phyloP scores from a whole-genome alignment of 2,329 filamentous ascomycete genomes.

The Botryotinia narcissicola region DNA sequence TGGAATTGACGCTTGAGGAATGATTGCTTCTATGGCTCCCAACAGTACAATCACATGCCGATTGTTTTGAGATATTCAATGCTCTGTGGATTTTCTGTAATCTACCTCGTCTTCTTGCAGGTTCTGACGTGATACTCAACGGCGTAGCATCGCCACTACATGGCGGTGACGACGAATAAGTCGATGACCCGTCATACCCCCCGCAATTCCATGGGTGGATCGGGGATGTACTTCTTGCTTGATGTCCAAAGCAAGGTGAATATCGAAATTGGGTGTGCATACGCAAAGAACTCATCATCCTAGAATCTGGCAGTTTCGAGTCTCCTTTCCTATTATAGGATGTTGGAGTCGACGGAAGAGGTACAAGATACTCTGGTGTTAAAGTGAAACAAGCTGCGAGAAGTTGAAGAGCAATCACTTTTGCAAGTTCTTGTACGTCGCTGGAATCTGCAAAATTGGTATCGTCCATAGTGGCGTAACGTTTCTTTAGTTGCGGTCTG shows the following conservation, averaged over 20 bases:
- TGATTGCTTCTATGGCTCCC: conserved; percentile 15
- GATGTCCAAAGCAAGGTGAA: conserved; percentile 37
- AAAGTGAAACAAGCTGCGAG: conserved; percentile 38
- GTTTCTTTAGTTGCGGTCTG: conserved; percentile 20
- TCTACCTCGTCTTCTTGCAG: conserved; percentile 10
- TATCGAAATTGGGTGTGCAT: conserved; percentile 38
- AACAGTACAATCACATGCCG: conserved; percentile 12
- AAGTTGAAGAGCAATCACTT: conserved; percentile 36
- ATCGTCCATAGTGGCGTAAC: conserved; percentile 31
- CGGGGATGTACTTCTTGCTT: conserved; percentile 36
- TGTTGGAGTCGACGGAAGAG: conserved; percentile 6
- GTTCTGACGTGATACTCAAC: conserved; percentile 18
- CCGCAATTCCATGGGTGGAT: conserved; percentile 29
- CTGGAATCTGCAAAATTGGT: conserved; percentile 27
- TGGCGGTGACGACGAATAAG: conserved; percentile 17
- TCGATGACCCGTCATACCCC: conserved; percentile 26
- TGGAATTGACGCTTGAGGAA: not conserved
- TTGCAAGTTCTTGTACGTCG: conserved; percentile 33
- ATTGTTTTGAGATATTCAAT: conserved; percentile 25
- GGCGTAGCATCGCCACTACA: conserved; percentile 18
- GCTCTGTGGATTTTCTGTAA: conserved; percentile 19
- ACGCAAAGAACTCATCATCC: conserved; percentile 38
- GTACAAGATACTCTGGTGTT: conserved; percentile 29
- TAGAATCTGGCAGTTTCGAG: conserved; percentile 26
- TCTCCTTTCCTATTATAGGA: conserved; percentile 18